These are phyloP conservation scores for Apiospora pterosperma DNA, from an alignment of 2,329 filamentous ascomycete genomes.

Conservation along the genomic window DNA sequence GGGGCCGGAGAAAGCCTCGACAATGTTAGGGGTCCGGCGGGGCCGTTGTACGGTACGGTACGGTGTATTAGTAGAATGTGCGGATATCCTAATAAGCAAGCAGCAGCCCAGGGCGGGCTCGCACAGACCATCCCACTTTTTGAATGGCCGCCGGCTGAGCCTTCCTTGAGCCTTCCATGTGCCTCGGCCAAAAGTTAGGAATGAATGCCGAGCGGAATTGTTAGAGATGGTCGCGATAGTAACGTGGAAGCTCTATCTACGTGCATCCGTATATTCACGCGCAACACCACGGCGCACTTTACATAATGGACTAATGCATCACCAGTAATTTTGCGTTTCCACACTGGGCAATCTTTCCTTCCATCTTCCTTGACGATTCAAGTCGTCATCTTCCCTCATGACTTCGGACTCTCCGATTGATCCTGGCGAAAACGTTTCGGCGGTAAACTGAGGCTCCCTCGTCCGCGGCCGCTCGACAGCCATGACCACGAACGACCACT, in stretches of 20 bases:
- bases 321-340: not conserved
- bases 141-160: not conserved
- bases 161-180: conserved; percentile 1
- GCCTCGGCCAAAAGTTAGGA: conserved; percentile 7
- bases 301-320: not conserved
- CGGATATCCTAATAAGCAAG: too few species aligned
- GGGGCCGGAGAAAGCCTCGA: not conserved
- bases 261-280: not conserved
- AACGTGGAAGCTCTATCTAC: not conserved
- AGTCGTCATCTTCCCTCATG: not conserved
- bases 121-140: not conserved
- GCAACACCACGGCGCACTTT: not conserved
- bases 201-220: not conserved
- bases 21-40: not conserved
- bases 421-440: not conserved
- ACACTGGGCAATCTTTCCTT: not conserved
- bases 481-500: not conserved
- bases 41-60: not conserved
- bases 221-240: not conserved
- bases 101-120: not conserved
- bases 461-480: not conserved
- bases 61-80: too few species aligned
- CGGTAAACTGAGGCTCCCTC: not conserved
- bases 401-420: not conserved
- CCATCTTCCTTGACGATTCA: not conserved